Evolutionary conservation across 2,329 filamentous ascomycete genomes (phyloP), one percentile per base, ranked within the genome.

Genomic region (Fusarium subtropicale): DNA sequence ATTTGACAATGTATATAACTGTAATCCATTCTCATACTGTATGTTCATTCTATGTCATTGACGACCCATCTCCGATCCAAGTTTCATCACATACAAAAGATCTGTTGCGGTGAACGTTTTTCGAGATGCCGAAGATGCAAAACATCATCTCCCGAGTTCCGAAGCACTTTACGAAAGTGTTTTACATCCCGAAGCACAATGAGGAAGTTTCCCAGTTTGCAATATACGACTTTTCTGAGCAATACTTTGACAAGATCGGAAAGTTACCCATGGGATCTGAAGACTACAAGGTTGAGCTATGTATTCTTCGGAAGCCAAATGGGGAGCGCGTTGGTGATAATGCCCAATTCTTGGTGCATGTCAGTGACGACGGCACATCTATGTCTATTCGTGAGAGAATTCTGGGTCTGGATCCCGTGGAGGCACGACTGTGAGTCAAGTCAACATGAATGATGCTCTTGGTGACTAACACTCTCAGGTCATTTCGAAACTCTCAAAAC

Each of bases 221-320:
- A 2, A 16, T 67, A 2, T 67, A 67, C 6, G 51, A 63, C 2
- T 50, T 68, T 2, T 59, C 64, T 0, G 20, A 59, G 6, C n/a
- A 33, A 28, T 67, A 64, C 20, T 41, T 22, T 2, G 39, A 68
- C 10, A 42, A 33, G 1, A 4, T 67, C 1, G 59, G 52, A 0
- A 24, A 31, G 1, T 31, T 38, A 12, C 44, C 39, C 1, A 48
- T 68, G 53, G 58, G 64, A 6, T 50, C 48, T 1, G 38, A 53
- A 12, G 12, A n/a, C 8, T 67, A 67, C 20, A 67, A 68, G 26
- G 39, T 67, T 2, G 46, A 47, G 12, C 26, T 67, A 22, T 53
- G 22, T 5, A 28, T 64, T 47, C 48, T 66, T 33, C 50, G 34
- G n/a, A 67, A 67, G 18, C 64, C 64, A 2, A 50, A 22, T 11